Percentiles rank a stretch among this genome's conserved stretches.
phyloP scores from a whole-genome alignment of 2,329 filamentous ascomycete genomes.

The Arthrobotrys entomopaga region DNA sequence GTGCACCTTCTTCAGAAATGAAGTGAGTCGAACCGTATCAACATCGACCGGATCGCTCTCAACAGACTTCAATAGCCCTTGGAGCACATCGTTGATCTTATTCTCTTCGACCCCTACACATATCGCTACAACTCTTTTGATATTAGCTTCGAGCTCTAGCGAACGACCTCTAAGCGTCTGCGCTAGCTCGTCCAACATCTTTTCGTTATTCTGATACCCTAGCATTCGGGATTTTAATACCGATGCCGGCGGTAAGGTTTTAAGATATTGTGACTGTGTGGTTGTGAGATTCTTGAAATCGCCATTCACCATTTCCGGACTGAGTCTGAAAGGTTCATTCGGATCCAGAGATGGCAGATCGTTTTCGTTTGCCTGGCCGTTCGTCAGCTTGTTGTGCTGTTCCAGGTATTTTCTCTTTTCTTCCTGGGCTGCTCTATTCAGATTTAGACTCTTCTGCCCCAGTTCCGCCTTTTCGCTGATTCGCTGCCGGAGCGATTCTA shows the following conservation, averaged over 20 bases:
- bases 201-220: slow-evolving; percentile 76
- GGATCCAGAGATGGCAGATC: slow-evolving; percentile 29
- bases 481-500: slow-evolving; percentile 77
- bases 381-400: slow-evolving; percentile 59
- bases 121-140: slow-evolving; percentile 84
- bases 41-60: slow-evolving; percentile 84
- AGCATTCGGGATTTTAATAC: slow-evolving; percentile 75
- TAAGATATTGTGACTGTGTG: slow-evolving; percentile 63
- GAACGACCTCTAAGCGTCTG: slow-evolving; percentile 79
- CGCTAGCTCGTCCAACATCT: slow-evolving; percentile 74
- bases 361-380: slow-evolving; percentile 35
- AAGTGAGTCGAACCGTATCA: slow-evolving; percentile 78
- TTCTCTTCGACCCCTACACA: slow-evolving; percentile 83
- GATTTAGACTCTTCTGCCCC: slow-evolving; percentile 76
- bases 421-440: slow-evolving; percentile 77
- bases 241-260: slow-evolving; percentile 69
- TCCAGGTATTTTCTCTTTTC: slow-evolving; percentile 68
- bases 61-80: slow-evolving; percentile 82
- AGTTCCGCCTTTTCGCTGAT: slow-evolving; percentile 72
- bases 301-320: slow-evolving; percentile 61
- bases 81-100: slow-evolving; percentile 82
- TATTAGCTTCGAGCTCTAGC: slow-evolving; percentile 85
- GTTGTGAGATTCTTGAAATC: slow-evolving; percentile 64
- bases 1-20: slow-evolving; percentile 83
- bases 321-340: slow-evolving; percentile 56